A percentile compares a stretch with the other conserved stretches of the same genome.
These are phyloP conservation scores for Nicotiana rustica DNA, from an alignment of 305 asterid species.

Conservation along the genomic window DNA sequence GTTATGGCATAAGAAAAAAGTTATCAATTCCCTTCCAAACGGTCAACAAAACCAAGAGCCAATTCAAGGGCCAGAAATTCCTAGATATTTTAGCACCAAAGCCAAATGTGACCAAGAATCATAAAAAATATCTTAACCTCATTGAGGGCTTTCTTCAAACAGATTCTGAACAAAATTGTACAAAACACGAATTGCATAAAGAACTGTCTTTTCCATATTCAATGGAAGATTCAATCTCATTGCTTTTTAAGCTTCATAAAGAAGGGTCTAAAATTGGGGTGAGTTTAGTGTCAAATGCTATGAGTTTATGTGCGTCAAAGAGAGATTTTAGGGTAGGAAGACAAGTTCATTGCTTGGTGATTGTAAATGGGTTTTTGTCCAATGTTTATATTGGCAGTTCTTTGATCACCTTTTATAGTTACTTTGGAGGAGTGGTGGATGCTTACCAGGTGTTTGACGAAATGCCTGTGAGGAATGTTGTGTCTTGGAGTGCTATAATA, in stretches of 20 bases:
- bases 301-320: conserved; percentile 42
- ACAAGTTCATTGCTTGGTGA: conserved; percentile 46
- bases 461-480: conserved; percentile 46
- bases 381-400: conserved; percentile 49
- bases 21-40: background rate
- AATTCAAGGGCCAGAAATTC: conserved; percentile 27
- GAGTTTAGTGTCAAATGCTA: conserved; percentile 41
- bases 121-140: conserved; percentile 39
- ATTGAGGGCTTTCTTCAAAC: conserved; percentile 46
- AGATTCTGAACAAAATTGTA: conserved; percentile 24
- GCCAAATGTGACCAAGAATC: conserved; percentile 34
- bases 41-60: background rate
- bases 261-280: conserved; percentile 37
- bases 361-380: conserved; percentile 41
- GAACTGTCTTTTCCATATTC: background rate
- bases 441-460: conserved; percentile 47
- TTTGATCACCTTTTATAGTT: conserved; percentile 42
- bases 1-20: background rate
- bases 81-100: conserved; percentile 42
- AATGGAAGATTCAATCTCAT: conserved; percentile 30
- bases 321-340: conserved; percentile 40
- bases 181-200: conserved; percentile 25
- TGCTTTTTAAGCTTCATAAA: conserved; percentile 39
- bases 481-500: conserved; percentile 52
- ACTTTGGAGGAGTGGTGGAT: conserved; percentile 33